Base-by-base conservation (phyloP, 2,329 filamentous ascomycete species). In the Colletotrichum sp. region DNA sequence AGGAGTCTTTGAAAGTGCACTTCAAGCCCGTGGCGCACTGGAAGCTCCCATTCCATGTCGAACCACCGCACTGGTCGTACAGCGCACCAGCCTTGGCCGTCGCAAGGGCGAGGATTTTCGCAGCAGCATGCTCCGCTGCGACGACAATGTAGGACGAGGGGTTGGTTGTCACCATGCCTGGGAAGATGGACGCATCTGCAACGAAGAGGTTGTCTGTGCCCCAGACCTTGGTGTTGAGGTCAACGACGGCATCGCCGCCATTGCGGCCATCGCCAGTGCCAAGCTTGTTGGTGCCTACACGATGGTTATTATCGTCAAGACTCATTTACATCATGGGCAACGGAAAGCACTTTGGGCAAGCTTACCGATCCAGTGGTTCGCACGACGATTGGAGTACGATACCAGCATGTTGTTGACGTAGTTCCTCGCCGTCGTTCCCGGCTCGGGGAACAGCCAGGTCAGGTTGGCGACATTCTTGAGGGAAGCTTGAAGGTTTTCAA, bases 121-220 rank as follows among this genome's bases (percentile, higher is more conserved):
- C 68, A 13, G 88, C 88, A 10, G 92, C 92, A 57, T 89, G 88
- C 85, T 94, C 93, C 21, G 92, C 90, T 21, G 89, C 91, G 43
- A 92, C 87, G 81, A 94, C 92, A 78, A 94, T 91, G 52, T 91
- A 89, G 2, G 92, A 89, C 64, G 91, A 90, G 3, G 93, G 93
- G 83, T 95, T 95, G 21, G 92, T 91, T 1, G 92, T 92, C 4
- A 92, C 88, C 78, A 94, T 90, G 77, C 93, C 93, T 0, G 93
- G 93, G 85, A 94, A 93, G 80, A 95, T 92, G 76, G 90, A 90
- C 1, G 90, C 93, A 79, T 95, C 93, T 6, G 94, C 91, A 16
- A 94, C 90, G 79, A 92, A 93, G 60, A 94, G 85, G 83, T 94
- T 94, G 79, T 93, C 91, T 0, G 90, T 94, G 48, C 92, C 92